Percentiles rank a stretch among this genome's conserved stretches.
These are phyloP conservation scores for Mucor plumbeus DNA, from an alignment of 371 early-diverging fungal genomes.

Conservation along the genomic window DNA sequence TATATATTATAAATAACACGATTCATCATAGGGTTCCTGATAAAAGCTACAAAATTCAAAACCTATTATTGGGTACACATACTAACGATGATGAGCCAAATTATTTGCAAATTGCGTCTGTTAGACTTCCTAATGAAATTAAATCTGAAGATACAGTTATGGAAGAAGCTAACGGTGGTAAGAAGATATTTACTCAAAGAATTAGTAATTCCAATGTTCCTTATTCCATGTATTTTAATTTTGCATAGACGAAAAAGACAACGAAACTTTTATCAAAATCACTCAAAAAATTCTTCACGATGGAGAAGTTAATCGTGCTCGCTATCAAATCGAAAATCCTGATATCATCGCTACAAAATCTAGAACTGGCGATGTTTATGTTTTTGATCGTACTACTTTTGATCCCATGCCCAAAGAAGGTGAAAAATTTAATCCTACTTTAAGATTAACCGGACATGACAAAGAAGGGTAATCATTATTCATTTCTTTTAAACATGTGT, in stretches of 20 bases:
- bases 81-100: constrained; percentile 97
- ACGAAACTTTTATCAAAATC: constrained; percentile 85
- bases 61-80: constrained; percentile 94
- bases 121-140: constrained; percentile 83
- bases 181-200: no score
- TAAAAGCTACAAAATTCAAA: constrained; percentile 89
- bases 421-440: constrained; percentile 84
- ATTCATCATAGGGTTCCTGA: constrained; percentile 53
- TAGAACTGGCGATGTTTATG: constrained; percentile 92
- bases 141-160: constrained; percentile 69
- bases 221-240: constrained; percentile 25
- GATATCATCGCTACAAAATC: constrained; percentile 98
- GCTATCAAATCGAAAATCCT: constrained; percentile 94
- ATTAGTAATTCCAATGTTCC: no score
- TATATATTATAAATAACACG: not conserved
- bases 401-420: constrained; percentile 76
- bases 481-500: not conserved
- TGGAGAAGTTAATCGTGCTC: constrained; percentile 96
- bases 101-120: constrained; percentile 93
- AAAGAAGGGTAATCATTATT: constrained; percentile 85
- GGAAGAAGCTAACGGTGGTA: constrained; percentile 60
- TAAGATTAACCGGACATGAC: constrained; percentile 89
- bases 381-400: constrained; percentile 98
- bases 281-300: constrained; percentile 94
- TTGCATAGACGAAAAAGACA: constrained; percentile 57